Conservation (phyloP, 2,329 filamentous ascomycete genomes). For the Aureobasidium melanogenum region DNA sequence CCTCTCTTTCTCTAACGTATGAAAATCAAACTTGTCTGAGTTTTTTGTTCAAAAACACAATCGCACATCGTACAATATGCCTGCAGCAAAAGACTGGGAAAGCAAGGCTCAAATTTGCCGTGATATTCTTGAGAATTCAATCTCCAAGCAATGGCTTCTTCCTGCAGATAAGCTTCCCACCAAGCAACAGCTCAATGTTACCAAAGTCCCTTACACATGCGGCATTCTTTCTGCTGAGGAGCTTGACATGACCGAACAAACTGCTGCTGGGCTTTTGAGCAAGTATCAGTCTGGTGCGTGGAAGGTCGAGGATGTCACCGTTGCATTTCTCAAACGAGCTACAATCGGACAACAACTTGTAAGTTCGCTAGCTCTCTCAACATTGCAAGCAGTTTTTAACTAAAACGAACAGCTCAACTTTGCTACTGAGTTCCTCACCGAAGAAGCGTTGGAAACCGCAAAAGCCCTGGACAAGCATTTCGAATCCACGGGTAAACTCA, state of each 20-base stretch:
- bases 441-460: conserved; percentile 30
- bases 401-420: conserved; percentile 28
- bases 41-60: neutral
- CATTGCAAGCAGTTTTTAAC: neutral
- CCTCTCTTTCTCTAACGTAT: neutral
- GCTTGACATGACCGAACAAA: conserved; percentile 40
- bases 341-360: conserved; percentile 48
- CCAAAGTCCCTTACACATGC: conserved; percentile 44
- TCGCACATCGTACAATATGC: neutral
- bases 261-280: conserved; percentile 32
- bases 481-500: conserved; percentile 26
- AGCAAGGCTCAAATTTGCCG: conserved; percentile 10
- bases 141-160: conserved; percentile 51
- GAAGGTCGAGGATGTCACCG: conserved; percentile 43
- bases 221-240: conserved; percentile 51
- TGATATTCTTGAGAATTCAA: conserved; percentile 29
- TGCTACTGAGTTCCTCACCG: conserved; percentile 34
- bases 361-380: neutral
- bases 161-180: conserved; percentile 45
- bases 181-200: conserved; percentile 46
- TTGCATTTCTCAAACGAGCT: conserved; percentile 46
- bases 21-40: too few species aligned
- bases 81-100: conserved; percentile 12
- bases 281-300: conserved; percentile 35
- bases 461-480: conserved; percentile 34